phyloP scores from a whole-genome alignment of 2,329 filamentous ascomycete genomes.

The Thelonectria discophora region DNA sequence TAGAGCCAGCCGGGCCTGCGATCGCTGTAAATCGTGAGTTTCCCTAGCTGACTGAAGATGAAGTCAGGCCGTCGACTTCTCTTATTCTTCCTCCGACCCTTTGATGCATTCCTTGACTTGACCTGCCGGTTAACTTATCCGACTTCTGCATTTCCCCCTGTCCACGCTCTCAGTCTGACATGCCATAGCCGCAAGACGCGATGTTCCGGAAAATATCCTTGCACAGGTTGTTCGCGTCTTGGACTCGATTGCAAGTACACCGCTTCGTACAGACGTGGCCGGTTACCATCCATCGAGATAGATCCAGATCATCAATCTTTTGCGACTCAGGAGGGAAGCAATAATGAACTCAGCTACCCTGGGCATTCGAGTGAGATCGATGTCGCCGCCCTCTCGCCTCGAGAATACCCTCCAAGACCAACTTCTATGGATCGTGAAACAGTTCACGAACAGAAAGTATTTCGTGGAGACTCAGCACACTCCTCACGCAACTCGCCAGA shows the following conservation, averaged over 20 bases:
- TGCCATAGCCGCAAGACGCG: conserved; percentile 36
- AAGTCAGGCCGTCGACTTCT: neutral
- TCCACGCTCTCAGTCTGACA: neutral
- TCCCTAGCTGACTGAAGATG: neutral
- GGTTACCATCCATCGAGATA: conserved; percentile 37
- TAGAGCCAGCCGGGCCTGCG: conserved; percentile 36
- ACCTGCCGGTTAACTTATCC: neutral
- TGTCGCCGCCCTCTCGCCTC: neutral
- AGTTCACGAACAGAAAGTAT: conserved; percentile 10
- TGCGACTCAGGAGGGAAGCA: neutral
- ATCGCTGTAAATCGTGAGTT: conserved; percentile 40
- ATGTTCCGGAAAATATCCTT: conserved; percentile 39
- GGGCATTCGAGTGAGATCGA: neutral
- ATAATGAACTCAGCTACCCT: conserved; percentile 11
- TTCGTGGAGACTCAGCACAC: conserved; percentile 1
- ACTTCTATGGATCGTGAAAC: conserved; percentile 22
- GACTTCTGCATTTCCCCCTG: neutral
- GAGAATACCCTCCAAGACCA: conserved; percentile 27
- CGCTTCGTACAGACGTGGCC: conserved; percentile 35
- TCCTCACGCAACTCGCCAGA: conserved; percentile 36
- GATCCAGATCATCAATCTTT: conserved; percentile 21
- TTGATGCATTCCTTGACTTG: neutral
- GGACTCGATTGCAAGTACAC: conserved; percentile 38
- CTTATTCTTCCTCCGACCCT: neutral
- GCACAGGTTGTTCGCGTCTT: conserved; percentile 35